Evolutionary conservation across 345 rosid species (phyloP), one percentile per base, ranked within the genome.

Genomic region (Trapa bicornis): DNA sequence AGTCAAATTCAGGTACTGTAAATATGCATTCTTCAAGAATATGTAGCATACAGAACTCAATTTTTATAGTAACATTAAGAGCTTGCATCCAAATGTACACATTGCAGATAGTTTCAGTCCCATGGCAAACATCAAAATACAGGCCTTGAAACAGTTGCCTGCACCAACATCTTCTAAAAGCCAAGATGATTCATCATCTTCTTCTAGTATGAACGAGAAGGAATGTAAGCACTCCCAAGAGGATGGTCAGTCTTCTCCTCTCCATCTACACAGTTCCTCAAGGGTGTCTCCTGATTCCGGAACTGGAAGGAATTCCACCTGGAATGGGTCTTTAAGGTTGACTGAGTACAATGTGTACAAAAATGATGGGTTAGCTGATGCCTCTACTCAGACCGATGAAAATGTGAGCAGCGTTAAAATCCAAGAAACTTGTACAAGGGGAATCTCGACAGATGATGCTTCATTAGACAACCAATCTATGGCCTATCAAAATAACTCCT

Each of bases 351-450:
- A 86, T 74, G 80, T 87, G 63, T 80, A 71, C 37, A 91, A 81
- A 71, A 85, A 73, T 42, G 93, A 89, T 60, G 87, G 97, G 0
- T 77, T 82, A 68, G 86, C 91, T 0, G 85, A 91, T 85, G 97
- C 99, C 53, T 89, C 99, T 0, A 94, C 99, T 0, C 99, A 94
- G 85, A 94, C 99, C 0, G 96, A 89, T 71, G 96, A 89, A 79
- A 82, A 75, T 69, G 73, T 61, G 0, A 80, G 60, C 67, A 76
- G 78, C 65, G 29, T 22, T 22, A 82, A 76, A 74, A 52, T 80
- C 4, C 42, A 73, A 68, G 93, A 88, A 82, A 91, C 96, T 38
- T 84, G 88, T 69, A 84, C 89, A 12, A 84, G 97, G 80, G 97
- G 99, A 66, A 91, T 94, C 69, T 89, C 96, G 12, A 94, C 97